Percentiles rank a stretch among this genome's conserved stretches.
phyloP scores from a whole-genome alignment of 306 rosid genomes.

The Prunus fruticosa region DNA sequence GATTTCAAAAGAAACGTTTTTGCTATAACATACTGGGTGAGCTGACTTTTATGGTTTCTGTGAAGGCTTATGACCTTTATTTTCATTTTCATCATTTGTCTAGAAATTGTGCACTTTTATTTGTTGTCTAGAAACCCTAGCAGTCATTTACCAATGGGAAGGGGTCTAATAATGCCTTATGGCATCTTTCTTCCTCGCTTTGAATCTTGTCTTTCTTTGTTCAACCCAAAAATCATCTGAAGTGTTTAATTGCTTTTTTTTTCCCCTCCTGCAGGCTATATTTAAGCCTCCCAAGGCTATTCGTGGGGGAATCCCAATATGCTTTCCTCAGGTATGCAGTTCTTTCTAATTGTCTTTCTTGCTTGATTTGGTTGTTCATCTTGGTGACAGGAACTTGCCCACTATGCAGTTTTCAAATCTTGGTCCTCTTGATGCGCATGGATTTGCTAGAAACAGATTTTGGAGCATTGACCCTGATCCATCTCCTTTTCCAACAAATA shows the following conservation, averaged over 20 bases:
- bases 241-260: background rate
- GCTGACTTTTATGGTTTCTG: background rate
- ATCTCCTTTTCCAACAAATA: conserved; percentile 68
- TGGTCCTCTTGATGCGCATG: conserved; percentile 76
- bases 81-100: background rate
- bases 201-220: background rate
- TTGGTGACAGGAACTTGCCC: conserved; percentile 25
- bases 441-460: conserved; percentile 79
- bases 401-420: conserved; percentile 63
- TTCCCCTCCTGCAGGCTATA: conserved; percentile 57
- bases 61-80: background rate
- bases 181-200: background rate
- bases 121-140: too few relatives aligned
- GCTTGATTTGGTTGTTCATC: conserved; percentile 26
- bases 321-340: conserved; percentile 92
- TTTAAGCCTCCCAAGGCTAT: conserved; percentile 85
- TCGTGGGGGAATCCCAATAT: conserved; percentile 96
- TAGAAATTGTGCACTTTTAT: too few relatives aligned
- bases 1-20: too few relatives aligned
- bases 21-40: background rate
- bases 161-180: background rate
- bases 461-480: conserved; percentile 69
- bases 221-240: background rate
- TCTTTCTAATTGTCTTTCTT: conserved; percentile 18
- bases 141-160: background rate